Evolutionary conservation across 495 filamentous ascomycete species (phyloP).

Genomic region (Letharia columbiana): DNA sequence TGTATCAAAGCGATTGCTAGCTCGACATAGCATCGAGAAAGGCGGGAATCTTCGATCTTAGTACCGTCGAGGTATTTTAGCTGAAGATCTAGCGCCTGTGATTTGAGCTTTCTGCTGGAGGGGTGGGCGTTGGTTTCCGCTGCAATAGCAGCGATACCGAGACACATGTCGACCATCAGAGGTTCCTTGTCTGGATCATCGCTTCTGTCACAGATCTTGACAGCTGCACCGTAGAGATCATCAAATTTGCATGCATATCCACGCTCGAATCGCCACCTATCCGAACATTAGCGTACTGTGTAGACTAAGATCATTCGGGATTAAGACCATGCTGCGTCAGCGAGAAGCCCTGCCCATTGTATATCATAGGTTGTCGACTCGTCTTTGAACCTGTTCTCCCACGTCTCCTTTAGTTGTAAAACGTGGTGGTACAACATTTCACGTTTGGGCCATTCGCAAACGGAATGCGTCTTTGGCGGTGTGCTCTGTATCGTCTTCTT

Average conservation of each 20-base stretch:
- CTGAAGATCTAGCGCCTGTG: neutral
- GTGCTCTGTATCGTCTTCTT: neutral
- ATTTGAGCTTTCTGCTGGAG: neutral
- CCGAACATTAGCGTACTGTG: neutral
- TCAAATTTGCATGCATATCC: neutral
- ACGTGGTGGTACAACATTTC: neutral
- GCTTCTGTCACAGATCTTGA: neutral
- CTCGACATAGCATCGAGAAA: neutral
- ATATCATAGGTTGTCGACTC: neutral
- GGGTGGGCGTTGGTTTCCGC: conserved; percentile 2
- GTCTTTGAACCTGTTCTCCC: neutral
- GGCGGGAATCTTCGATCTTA: neutral
- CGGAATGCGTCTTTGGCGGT: neutral
- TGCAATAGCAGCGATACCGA: neutral
- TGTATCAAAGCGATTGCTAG: neutral
- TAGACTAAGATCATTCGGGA: neutral
- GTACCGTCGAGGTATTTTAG: neutral
- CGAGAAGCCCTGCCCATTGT: neutral
- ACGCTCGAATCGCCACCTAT: neutral
- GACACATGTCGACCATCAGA: neutral
- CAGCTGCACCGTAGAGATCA: neutral
- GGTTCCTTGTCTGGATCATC: neutral
- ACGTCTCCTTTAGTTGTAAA: neutral
- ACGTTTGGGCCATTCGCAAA: neutral
- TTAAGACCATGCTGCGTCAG: neutral